Conservation (phyloP, 2,329 filamentous ascomycete genomes). For the Xylariaceae sp. region DNA sequence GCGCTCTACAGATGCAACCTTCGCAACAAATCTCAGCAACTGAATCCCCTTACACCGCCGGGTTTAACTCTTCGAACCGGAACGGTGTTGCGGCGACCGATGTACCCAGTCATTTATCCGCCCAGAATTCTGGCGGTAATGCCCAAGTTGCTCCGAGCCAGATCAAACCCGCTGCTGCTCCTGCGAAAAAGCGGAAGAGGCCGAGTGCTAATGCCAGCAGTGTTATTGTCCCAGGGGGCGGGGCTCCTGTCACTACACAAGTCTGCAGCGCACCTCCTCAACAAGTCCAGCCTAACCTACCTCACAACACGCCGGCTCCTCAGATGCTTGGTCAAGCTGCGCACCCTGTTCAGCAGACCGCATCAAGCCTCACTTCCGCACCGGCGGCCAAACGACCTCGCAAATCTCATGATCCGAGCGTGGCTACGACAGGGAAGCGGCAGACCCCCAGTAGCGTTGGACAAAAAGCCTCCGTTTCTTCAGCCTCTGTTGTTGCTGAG, state of each 20-base stretch:
- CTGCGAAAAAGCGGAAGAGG: slow-evolving; percentile 25
- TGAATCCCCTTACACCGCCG: too few relatives aligned
- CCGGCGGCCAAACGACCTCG: slow-evolving; percentile 22
- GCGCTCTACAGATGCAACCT: slow-evolving; percentile 9
- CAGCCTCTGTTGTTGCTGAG: slow-evolving; percentile 12
- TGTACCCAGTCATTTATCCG: background rate
- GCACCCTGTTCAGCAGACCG: slow-evolving; percentile 16
- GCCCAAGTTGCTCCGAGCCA: slow-evolving; percentile 2
- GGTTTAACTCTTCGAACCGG: too few relatives aligned
- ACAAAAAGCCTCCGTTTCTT: slow-evolving; percentile 12
- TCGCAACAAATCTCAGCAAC: too few relatives aligned
- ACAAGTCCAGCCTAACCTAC: slow-evolving; percentile 10
- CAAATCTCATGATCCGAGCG: slow-evolving; percentile 22
- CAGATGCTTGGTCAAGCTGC: slow-evolving; percentile 11
- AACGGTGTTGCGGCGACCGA: too few relatives aligned
- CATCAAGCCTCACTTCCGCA: slow-evolving; percentile 7
- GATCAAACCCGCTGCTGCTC: slow-evolving; percentile 25
- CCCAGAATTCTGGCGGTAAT: too few relatives aligned
- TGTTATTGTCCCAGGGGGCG: too few relatives aligned
- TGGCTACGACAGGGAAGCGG: slow-evolving; percentile 13
- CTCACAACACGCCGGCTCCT: slow-evolving; percentile 11
- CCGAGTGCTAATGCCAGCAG: slow-evolving; percentile 13
- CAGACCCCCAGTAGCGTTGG: slow-evolving; percentile 16
- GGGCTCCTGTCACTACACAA: too few relatives aligned
- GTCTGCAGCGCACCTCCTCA: slow-evolving; percentile 10